These are phyloP conservation scores for Colletotrichum echinochloae DNA, from an alignment of 2,329 filamentous ascomycete species.

Conservation along the genomic window DNA sequence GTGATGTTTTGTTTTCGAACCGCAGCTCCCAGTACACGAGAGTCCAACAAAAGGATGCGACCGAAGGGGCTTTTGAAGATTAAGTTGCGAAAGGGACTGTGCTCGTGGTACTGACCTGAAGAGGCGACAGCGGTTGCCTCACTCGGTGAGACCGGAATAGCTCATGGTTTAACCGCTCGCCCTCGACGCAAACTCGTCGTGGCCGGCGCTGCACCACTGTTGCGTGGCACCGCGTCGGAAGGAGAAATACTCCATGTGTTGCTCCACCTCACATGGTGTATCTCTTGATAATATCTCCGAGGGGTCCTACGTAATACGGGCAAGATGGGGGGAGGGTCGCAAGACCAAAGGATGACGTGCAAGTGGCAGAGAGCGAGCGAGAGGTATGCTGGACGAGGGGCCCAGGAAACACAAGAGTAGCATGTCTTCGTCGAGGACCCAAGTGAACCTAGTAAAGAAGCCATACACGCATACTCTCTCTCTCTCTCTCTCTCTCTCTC, in stretches of 20 bases:
- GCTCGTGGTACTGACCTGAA: constrained; percentile 36
- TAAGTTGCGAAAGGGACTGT: constrained; percentile 19
- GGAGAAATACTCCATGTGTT: constrained; percentile 28
- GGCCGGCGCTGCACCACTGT: constrained; percentile 34
- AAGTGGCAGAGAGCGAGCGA: not conserved
- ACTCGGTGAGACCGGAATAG: constrained; percentile 29
- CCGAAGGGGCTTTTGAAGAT: constrained; percentile 14
- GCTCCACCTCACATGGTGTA: constrained; percentile 14
- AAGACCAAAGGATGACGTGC: not conserved
- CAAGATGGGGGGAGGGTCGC: not conserved
- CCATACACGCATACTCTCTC: no score
- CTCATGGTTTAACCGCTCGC: constrained; percentile 28
- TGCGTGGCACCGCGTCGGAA: constrained; percentile 35
- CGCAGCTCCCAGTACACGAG: not conserved
- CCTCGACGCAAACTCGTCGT: constrained; percentile 42
- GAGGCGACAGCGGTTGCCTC: constrained; percentile 34
- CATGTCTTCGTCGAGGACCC: constrained; percentile 22
- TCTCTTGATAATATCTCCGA: constrained; percentile 33
- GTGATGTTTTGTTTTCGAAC: not conserved
- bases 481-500: no score
- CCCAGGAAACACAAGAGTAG: constrained; percentile 3
- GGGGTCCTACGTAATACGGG: constrained; percentile 21
- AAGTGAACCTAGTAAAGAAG: constrained; percentile 7
- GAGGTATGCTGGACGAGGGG: constrained; percentile 13
- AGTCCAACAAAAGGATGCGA: not conserved